These are phyloP conservation scores for Solanum sparsipilum DNA, from an alignment of 257 asterid genomes.

Conservation along the genomic window DNA sequence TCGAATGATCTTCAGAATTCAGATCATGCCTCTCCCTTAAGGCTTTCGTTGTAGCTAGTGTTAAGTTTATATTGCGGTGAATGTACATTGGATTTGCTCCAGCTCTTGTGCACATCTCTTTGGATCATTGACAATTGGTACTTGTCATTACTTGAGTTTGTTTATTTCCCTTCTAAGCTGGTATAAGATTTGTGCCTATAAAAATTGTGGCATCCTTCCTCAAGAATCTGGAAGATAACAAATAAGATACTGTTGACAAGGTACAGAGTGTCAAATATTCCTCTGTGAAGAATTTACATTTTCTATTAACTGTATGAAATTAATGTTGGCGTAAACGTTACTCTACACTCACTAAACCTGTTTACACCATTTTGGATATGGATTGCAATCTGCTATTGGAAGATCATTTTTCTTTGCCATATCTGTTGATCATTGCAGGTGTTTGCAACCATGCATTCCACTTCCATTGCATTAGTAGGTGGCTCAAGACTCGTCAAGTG, in stretches of 20 bases:
- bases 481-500: slow-evolving; percentile 99
- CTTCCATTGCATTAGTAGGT: slow-evolving; percentile 97
- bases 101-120: not conserved
- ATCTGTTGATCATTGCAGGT: slow-evolving; percentile 26
- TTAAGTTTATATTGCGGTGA: not conserved
- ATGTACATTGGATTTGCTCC: not conserved
- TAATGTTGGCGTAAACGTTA: not conserved
- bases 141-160: not conserved
- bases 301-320: not conserved
- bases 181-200: not conserved
- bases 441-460: slow-evolving; percentile 99
- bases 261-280: not conserved
- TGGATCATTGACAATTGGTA: not conserved
- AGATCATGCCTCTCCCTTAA: not conserved
- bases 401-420: not conserved
- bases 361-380: not conserved
- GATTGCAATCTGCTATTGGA: not conserved
- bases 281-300: not conserved
- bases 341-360: not conserved
- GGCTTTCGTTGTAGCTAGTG: not conserved
- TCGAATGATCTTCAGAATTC: not conserved
- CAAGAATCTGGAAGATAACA: not conserved
- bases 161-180: not conserved
- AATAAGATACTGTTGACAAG: not conserved
- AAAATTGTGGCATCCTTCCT: not conserved